These are phyloP conservation scores for Metschnikowia lunata DNA, from an alignment of 805 yeast species.

Conservation along the genomic window DNA sequence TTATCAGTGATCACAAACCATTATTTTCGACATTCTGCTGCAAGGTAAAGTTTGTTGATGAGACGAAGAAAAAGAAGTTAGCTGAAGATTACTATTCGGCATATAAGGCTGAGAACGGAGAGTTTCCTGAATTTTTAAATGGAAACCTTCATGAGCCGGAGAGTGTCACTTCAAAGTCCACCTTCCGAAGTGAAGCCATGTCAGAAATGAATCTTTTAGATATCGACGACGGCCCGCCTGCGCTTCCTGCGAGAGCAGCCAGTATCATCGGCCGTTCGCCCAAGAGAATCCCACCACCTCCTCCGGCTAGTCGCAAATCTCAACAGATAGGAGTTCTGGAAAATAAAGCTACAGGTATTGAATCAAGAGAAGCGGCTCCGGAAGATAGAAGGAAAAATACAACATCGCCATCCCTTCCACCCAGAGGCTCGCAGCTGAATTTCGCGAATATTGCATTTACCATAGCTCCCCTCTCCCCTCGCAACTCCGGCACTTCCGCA, in stretches of 20 bases:
- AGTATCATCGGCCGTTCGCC: conserved; percentile 15
- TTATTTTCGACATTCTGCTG: conserved; percentile 77
- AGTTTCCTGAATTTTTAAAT: conserved; percentile 8
- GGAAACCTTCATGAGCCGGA: conserved; percentile 5
- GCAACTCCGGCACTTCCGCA: conserved; percentile 26
- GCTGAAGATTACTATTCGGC: conserved; percentile 25
- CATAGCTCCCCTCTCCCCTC: conserved; percentile 37
- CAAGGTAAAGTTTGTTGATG: conserved; percentile 62
- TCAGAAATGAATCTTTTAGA: conserved; percentile 36
- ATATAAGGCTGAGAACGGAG: conserved; percentile 29
- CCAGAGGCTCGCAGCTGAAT: conserved; percentile 7
- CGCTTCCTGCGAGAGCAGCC: conserved; percentile 20
- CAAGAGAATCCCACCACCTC: conserved; percentile 30
- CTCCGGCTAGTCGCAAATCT: conserved; percentile 22
- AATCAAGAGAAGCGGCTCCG: conserved; percentile 1
- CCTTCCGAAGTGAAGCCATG: conserved; percentile 27
- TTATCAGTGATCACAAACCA: conserved; percentile 87
- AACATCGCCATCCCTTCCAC: conserved; percentile 9
- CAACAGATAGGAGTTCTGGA: neutral
- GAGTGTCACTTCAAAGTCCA: conserved; percentile 1
- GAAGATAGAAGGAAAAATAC: conserved; percentile 7
- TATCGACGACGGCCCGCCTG: conserved; percentile 22
- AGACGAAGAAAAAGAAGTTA: conserved; percentile 25
- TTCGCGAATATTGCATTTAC: conserved; percentile 28
- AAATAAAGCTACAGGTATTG: neutral